Evolutionary conservation across 805 yeast species (phyloP).

Genomic region (Wickerhamomyces xylosicus): DNA sequence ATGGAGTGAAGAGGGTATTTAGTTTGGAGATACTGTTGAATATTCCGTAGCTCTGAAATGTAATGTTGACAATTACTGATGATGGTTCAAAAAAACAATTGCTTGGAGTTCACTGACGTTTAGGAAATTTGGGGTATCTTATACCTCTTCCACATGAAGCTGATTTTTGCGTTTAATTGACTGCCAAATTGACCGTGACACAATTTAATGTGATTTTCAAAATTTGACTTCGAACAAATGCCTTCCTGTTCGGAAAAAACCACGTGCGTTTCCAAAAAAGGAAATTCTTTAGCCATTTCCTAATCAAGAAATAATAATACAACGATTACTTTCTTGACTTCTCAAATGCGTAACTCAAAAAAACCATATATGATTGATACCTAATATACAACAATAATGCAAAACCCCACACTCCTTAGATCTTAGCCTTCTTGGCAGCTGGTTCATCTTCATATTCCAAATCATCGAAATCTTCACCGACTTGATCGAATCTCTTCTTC

Average conservation of each 20-base stretch:
- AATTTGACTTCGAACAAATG: neutral
- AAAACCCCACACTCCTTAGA: neutral
- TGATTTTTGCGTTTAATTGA: neutral
- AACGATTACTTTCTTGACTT: no score
- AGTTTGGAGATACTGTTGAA: neutral
- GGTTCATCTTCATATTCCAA: constrained; percentile 35
- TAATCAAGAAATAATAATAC: no score
- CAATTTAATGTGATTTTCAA: no score
- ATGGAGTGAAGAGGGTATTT: neutral
- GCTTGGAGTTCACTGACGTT: no score
- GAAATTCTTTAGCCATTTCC: no score
- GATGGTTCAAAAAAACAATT: neutral
- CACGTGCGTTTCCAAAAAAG: no score
- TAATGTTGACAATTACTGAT: neutral
- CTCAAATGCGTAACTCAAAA: no score
- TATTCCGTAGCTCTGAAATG: neutral
- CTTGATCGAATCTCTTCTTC: constrained; percentile 77
- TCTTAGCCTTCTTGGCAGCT: constrained; percentile 21
- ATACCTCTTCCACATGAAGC: neutral
- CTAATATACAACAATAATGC: constrained; percentile 1
- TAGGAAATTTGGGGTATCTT: neutral
- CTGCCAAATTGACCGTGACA: neutral
- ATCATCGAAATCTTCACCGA: constrained; percentile 39
- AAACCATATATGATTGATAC: neutral
- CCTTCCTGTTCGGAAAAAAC: neutral